These are phyloP conservation scores for Fragosphaeria purpurea DNA, from an alignment of 2,329 filamentous ascomycete species.

Conservation along the genomic window DNA sequence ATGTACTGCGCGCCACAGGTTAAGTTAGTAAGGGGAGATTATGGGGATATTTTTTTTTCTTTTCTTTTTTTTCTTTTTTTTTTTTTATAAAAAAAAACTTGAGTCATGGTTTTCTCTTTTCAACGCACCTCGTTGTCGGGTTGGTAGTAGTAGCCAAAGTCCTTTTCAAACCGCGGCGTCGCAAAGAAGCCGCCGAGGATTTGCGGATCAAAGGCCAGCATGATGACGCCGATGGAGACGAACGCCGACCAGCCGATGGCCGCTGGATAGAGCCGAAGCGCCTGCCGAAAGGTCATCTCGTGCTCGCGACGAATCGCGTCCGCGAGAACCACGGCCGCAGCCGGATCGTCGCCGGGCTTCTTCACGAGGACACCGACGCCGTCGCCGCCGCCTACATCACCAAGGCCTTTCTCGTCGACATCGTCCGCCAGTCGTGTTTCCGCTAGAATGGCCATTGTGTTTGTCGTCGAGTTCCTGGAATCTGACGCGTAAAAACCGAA, in stretches of 20 bases:
- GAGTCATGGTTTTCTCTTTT: too few species aligned
- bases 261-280: conserved; percentile 32
- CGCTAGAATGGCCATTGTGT: too few species aligned
- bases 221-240: conserved; percentile 47
- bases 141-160: conserved; percentile 43
- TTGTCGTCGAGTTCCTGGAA: too few species aligned
- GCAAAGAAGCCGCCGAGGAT: conserved; percentile 53
- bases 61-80: too few species aligned
- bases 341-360: neutral
- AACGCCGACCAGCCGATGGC: conserved; percentile 47
- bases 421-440: too few species aligned
- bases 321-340: neutral
- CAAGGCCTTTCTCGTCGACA: too few species aligned
- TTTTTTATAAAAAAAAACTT: too few species aligned
- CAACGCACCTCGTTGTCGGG: conserved; percentile 19
- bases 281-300: conserved; percentile 16
- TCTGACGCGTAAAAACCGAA: too few species aligned
- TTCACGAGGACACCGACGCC: too few species aligned
- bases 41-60: too few species aligned
- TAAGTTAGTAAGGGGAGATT: neutral
- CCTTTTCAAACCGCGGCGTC: conserved; percentile 44
- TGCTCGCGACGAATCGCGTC: neutral
- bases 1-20: conserved; percentile 18
- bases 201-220: conserved; percentile 50
- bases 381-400: too few species aligned